Conservation (phyloP, 352 stramenopile species). For the Blastocystis sp. region DNA sequence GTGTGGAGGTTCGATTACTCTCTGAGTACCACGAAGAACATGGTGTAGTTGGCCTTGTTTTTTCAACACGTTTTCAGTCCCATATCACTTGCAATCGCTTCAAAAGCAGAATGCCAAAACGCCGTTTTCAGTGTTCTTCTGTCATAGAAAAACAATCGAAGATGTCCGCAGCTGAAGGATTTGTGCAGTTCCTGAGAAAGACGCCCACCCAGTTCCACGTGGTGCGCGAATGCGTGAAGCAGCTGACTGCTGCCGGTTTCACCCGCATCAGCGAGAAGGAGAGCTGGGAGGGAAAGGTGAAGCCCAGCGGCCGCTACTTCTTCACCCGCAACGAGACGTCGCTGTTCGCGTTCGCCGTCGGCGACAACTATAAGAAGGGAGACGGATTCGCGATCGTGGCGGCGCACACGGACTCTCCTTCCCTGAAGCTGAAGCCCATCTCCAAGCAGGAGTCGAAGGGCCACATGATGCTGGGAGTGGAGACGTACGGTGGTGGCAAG, state of each 20-base stretch:
- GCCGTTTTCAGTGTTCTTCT: neutral
- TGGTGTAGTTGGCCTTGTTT: slow-evolving; percentile 10
- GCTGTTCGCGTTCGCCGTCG: slow-evolving; percentile 91
- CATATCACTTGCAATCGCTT: neutral
- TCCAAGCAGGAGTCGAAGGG: slow-evolving; percentile 82
- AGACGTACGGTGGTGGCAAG: slow-evolving; percentile 87
- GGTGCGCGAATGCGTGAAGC: slow-evolving; percentile 45
- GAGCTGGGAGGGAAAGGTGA: slow-evolving; percentile 70
- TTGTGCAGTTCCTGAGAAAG: slow-evolving; percentile 67
- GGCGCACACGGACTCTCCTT: slow-evolving; percentile 90
- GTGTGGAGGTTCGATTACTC: slow-evolving; percentile 15
- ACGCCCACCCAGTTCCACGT: slow-evolving; percentile 67
- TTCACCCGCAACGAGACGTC: slow-evolving; percentile 89
- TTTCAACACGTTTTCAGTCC: neutral
- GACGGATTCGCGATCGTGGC: slow-evolving; percentile 92
- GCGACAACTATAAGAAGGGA: slow-evolving; percentile 82
- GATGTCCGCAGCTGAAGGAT: slow-evolving; percentile 52
- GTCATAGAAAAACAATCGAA: neutral
- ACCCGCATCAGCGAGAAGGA: slow-evolving; percentile 61
- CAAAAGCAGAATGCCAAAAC: neutral
- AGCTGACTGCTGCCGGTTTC: slow-evolving; percentile 47
- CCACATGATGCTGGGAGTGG: slow-evolving; percentile 79
- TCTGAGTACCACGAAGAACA: neutral
- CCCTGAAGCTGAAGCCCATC: slow-evolving; percentile 89
- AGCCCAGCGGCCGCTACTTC: slow-evolving; percentile 89